Evolutionary conservation across 2,329 filamentous ascomycete species (phyloP).

Genomic region (Ophiostoma tasmaniense): DNA sequence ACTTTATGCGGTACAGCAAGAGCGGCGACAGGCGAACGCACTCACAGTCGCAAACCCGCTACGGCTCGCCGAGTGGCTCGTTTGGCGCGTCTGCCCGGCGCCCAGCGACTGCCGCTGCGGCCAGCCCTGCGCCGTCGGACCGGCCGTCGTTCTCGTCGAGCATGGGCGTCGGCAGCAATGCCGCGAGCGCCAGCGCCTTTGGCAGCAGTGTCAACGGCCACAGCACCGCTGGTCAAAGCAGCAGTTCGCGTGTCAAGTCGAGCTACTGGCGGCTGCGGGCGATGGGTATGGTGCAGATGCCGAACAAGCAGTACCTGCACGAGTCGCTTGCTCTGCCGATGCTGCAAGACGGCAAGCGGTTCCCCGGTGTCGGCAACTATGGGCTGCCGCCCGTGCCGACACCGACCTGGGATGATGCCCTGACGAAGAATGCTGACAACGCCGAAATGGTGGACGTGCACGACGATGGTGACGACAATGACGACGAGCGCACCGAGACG

Average conservation of each 20-base stretch:
- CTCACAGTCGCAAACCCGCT: not conserved
- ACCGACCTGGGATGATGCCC: not conserved
- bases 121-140: slow-evolving; percentile 4
- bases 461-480: not conserved
- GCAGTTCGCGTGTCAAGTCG: slow-evolving; percentile 15
- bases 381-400: slow-evolving; percentile 24
- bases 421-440: not conserved
- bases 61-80: not conserved
- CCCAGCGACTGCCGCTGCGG: not conserved
- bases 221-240: not conserved
- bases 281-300: slow-evolving; percentile 32
- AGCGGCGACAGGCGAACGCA: not conserved
- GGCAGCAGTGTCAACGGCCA: not conserved
- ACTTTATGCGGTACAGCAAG: slow-evolving; percentile 19
- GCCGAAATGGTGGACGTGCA: slow-evolving; percentile 1
- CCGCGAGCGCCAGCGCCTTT: not conserved
- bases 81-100: not conserved
- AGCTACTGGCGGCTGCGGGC: slow-evolving; percentile 38
- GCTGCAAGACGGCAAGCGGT: slow-evolving; percentile 32
- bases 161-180: not conserved
- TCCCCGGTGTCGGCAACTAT: slow-evolving; percentile 31
- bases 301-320: slow-evolving; percentile 30
- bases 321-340: slow-evolving; percentile 39
- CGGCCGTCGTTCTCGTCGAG: not conserved
- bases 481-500: not conserved